These are phyloP conservation scores for Bruguiera hainesii DNA, from an alignment of 441 rosid species.

Conservation along the genomic window DNA sequence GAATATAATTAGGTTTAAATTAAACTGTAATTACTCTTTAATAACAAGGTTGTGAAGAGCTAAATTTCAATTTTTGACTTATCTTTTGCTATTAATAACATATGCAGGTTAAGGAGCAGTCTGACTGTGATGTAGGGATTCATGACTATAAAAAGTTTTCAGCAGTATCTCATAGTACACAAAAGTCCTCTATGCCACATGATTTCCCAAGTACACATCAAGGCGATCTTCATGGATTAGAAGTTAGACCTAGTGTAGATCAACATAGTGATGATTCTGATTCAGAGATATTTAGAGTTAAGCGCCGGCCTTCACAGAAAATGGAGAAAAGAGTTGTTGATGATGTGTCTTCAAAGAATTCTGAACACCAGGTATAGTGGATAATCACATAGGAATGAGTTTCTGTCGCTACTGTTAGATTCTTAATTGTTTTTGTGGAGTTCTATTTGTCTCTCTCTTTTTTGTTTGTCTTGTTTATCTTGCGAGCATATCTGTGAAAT, in stretches of 20 bases:
- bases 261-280: slow-evolving; percentile 83
- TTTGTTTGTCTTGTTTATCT: too few relatives aligned
- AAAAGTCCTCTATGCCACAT: slow-evolving; percentile 32
- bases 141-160: slow-evolving; percentile 28
- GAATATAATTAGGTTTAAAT: slow-evolving; percentile 27
- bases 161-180: slow-evolving; percentile 36
- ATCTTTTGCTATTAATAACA: slow-evolving; percentile 8
- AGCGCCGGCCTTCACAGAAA: slow-evolving; percentile 73
- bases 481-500: too few relatives aligned
- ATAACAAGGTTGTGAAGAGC: background rate
- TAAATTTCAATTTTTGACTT: background rate
- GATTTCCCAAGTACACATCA: slow-evolving; percentile 29
- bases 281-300: slow-evolving; percentile 80
- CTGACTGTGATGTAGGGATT: slow-evolving; percentile 32
- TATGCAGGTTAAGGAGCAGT: slow-evolving; percentile 40
- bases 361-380: slow-evolving; percentile 49
- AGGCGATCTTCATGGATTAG: slow-evolving; percentile 28
- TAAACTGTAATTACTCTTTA: background rate
- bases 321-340: slow-evolving; percentile 46
- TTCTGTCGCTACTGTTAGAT: too few relatives aligned
- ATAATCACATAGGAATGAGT: too few relatives aligned
- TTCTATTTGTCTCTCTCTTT: too few relatives aligned
- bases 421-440: too few relatives aligned
- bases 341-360: slow-evolving; percentile 34
- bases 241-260: slow-evolving; percentile 29